A percentile compares a stretch with the other conserved stretches of the same genome.
phyloP scores from a whole-genome alignment of 75 land plant species.

The Picea glauca region DNA sequence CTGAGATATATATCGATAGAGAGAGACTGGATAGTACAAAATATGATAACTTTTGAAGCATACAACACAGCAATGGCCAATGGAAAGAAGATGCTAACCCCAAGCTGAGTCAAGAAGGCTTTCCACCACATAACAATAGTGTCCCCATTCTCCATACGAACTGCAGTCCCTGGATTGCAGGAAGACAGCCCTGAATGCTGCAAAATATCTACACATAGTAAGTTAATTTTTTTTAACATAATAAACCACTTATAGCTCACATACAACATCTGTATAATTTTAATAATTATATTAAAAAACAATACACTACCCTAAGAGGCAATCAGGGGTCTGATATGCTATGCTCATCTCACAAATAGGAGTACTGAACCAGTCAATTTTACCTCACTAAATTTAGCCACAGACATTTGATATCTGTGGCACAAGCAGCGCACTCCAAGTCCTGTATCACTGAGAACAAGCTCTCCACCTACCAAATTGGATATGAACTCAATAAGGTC shows the following conservation, averaged over 20 bases:
- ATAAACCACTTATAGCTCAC: background rate
- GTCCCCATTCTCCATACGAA: conserved; percentile 73
- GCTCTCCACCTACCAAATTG: conserved; percentile 62
- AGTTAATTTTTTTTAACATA: background rate
- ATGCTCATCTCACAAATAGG: background rate
- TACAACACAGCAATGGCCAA: background rate
- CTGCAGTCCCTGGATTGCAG: conserved; percentile 58
- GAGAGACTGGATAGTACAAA: background rate
- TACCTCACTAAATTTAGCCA: conserved; percentile 80
- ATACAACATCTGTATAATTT: background rate
- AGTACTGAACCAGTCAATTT: background rate
- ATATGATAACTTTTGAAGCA: background rate
- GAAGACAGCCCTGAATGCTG: conserved; percentile 71
- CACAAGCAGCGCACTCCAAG: conserved; percentile 74
- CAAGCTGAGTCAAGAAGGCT: conserved; percentile 40
- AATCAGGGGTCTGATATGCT: background rate
- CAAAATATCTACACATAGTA: conserved; percentile 11
- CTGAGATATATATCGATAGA: background rate
- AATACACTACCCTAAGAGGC: background rate
- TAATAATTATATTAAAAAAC: background rate
- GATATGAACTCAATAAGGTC: conserved; percentile 7
- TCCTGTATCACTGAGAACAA: conserved; percentile 58
- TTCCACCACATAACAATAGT: conserved; percentile 68
- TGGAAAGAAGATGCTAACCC: conserved; percentile 41
- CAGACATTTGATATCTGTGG: conserved; percentile 59